A percentile compares a stretch with the other conserved stretches of the same genome.
Evolutionary conservation across 257 asterid genomes (phyloP).

Genomic region (Voacanga thouarsii): DNA sequence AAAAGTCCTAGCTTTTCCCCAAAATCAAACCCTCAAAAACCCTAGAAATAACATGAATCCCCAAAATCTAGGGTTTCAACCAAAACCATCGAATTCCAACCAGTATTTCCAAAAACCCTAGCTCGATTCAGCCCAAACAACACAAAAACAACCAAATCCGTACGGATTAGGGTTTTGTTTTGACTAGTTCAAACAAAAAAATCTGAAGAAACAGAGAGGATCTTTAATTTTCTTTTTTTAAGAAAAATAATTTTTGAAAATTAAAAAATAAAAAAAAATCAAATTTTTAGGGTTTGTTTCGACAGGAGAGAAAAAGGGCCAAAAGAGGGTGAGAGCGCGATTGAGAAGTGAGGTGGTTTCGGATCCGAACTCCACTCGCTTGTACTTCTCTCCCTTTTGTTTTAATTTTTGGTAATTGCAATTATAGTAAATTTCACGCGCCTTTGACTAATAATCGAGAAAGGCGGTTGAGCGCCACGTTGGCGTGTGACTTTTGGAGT

Average conservation of each 20-base stretch:
- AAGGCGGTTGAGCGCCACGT: constrained; percentile 9
- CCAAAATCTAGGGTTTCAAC: constrained; percentile 42
- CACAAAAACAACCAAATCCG: constrained; percentile 10
- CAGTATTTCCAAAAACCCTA: constrained; percentile 22
- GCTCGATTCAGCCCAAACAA: constrained; percentile 15
- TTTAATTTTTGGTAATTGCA: constrained; percentile 11
- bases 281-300: constrained; percentile 44
- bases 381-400: constrained; percentile 25
- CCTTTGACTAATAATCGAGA: not conserved
- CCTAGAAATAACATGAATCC: constrained; percentile 21
- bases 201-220: constrained; percentile 23
- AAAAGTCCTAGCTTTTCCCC: constrained; percentile 29
- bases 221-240: not conserved
- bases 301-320: constrained; percentile 1
- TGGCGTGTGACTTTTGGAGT: not conserved
- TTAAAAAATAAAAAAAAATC: constrained; percentile 3
- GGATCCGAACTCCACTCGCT: constrained; percentile 46
- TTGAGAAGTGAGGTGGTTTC: constrained; percentile 24
- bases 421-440: constrained; percentile 19
- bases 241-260: not conserved
- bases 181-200: constrained; percentile 1
- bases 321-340: constrained; percentile 18
- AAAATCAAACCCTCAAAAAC: constrained; percentile 34
- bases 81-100: constrained; percentile 34
- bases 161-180: constrained; percentile 16